phyloP scores from a whole-genome alignment of 805 yeast genomes.

The Ogataea degrootiae region DNA sequence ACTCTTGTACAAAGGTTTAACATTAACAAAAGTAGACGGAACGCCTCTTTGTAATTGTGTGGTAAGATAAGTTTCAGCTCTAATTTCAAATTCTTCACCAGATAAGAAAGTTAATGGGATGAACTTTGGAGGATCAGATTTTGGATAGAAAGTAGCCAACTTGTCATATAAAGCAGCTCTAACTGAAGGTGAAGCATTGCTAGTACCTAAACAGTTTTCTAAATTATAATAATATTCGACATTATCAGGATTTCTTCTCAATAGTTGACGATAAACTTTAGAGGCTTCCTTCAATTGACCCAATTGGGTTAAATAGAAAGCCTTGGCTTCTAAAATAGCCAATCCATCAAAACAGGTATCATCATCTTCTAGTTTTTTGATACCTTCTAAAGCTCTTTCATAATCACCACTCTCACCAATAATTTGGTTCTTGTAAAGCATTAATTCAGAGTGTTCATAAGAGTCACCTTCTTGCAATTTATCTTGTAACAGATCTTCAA shows the following conservation, averaged over 20 bases:
- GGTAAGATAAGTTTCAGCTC: slow-evolving; percentile 50
- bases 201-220: slow-evolving; percentile 59
- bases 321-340: slow-evolving; percentile 62
- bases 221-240: slow-evolving; percentile 57
- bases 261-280: slow-evolving; percentile 56
- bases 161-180: slow-evolving; percentile 61
- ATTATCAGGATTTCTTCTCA: slow-evolving; percentile 85
- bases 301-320: slow-evolving; percentile 54
- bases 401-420: slow-evolving; percentile 61
- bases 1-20: slow-evolving; percentile 71
- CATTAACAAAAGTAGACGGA: slow-evolving; percentile 83
- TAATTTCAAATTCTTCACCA: slow-evolving; percentile 40
- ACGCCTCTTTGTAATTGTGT: slow-evolving; percentile 72
- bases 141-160: slow-evolving; percentile 69
- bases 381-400: slow-evolving; percentile 55
- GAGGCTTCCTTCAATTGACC: slow-evolving; percentile 63
- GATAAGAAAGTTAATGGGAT: slow-evolving; percentile 72
- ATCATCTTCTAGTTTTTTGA: slow-evolving; percentile 49
- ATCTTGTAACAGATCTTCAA: slow-evolving; percentile 70
- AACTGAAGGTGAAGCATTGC: slow-evolving; percentile 38
- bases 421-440: slow-evolving; percentile 65
- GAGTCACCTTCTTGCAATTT: slow-evolving; percentile 61
- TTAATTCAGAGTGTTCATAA: slow-evolving; percentile 77
- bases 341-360: slow-evolving; percentile 51
- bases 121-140: slow-evolving; percentile 72